Evolutionary conservation across 768 basidiomycete species (phyloP).

Genomic region (Mycena vulgaris): DNA sequence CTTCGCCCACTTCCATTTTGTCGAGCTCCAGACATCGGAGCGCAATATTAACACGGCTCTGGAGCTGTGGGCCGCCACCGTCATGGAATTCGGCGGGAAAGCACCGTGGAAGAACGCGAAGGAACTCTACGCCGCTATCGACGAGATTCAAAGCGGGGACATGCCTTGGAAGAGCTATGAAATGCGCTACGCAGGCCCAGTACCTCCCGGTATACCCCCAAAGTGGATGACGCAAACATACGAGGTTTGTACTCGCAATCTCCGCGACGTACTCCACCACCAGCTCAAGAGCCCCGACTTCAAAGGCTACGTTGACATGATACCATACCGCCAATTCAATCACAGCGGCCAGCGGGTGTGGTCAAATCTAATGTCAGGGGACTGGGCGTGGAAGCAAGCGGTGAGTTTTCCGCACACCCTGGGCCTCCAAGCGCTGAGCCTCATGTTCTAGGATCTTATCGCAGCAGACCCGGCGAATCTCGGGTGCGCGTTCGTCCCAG

Average conservation of each 20-base stretch:
- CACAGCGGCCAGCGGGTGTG: constrained; percentile 38
- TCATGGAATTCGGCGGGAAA: neutral
- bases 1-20: constrained; percentile 36
- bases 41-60: constrained; percentile 31
- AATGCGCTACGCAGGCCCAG: neutral
- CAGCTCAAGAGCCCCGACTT: neutral
- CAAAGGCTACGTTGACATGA: neutral
- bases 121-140: neutral
- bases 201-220: neutral
- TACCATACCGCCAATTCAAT: constrained; percentile 31
- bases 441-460: constrained; percentile 4
- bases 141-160: neutral
- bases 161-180: neutral
- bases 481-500: constrained; percentile 39
- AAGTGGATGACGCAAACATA: neutral
- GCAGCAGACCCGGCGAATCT: constrained; percentile 17
- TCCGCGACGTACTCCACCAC: neutral
- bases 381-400: constrained; percentile 53
- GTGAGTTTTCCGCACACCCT: constrained; percentile 37
- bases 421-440: neutral
- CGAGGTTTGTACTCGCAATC: neutral
- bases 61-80: constrained; percentile 35
- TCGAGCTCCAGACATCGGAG: constrained; percentile 33
- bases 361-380: constrained; percentile 53
- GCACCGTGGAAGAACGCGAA: constrained; percentile 12